phyloP scores from a whole-genome alignment of 495 filamentous ascomycete species.

The Penicillium pancosmium region DNA sequence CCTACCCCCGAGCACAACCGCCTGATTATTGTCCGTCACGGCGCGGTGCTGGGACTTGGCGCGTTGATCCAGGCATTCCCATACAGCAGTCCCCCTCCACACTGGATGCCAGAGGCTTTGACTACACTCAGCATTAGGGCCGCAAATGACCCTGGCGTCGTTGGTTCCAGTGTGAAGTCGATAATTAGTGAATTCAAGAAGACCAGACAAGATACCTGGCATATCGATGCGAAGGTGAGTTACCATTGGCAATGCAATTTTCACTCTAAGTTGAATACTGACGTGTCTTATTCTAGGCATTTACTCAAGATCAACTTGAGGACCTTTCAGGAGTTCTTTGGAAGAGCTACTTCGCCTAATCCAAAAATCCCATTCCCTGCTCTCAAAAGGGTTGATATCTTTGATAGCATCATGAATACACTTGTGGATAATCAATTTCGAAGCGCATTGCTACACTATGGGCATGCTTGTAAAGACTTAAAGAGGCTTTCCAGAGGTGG shows the following conservation, averaged over 20 bases:
- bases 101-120: constrained; percentile 92
- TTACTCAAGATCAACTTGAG: constrained; percentile 88
- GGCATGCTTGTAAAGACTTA: neutral
- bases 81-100: constrained; percentile 87
- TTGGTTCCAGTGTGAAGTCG: constrained; percentile 96
- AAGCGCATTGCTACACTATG: neutral
- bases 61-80: constrained; percentile 96
- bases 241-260: neutral
- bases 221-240: constrained; percentile 90
- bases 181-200: constrained; percentile 99
- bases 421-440: neutral
- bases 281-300: constrained; percentile 63
- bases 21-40: constrained; percentile 80
- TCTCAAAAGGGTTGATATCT: neutral
- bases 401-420: neutral
- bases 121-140: constrained; percentile 83
- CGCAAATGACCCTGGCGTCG: constrained; percentile 85
- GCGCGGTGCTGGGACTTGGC: constrained; percentile 89
- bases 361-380: neutral
- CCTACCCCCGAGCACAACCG: constrained; percentile 84
- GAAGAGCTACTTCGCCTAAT: constrained; percentile 98
- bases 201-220: constrained; percentile 98
- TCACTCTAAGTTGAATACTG: constrained; percentile 20
- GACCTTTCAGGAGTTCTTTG: constrained; percentile 95
- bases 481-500: neutral